Conservation (phyloP, 2,329 filamentous ascomycete genomes). For the Fusarium sarcochroum region DNA sequence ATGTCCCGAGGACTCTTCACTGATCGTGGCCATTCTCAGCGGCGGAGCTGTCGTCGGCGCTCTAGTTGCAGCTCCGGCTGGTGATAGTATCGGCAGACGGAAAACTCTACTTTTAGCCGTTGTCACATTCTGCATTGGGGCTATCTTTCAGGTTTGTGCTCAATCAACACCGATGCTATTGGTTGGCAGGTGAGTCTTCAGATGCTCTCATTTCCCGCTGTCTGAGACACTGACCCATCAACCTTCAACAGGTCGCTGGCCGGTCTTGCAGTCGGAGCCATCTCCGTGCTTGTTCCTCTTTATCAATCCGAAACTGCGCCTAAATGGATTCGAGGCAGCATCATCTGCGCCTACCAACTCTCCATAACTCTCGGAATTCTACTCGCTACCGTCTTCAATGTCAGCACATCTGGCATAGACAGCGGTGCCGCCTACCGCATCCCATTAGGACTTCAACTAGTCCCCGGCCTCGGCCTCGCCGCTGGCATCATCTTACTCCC, state of each 20-base stretch:
- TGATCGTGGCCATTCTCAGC: constrained; percentile 86
- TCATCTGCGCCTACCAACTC: constrained; percentile 82
- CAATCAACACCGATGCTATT: constrained; percentile 72
- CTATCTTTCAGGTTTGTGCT: constrained; percentile 79
- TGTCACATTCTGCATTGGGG: constrained; percentile 77
- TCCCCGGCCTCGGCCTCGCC: constrained; percentile 79
- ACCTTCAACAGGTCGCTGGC: constrained; percentile 70
- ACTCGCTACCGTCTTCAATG: constrained; percentile 77
- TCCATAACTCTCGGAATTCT: constrained; percentile 82
- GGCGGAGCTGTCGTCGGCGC: constrained; percentile 84
- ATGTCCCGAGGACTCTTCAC: constrained; percentile 73
- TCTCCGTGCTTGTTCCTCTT: constrained; percentile 81
- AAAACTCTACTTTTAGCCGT: constrained; percentile 76
- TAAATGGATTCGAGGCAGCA: constrained; percentile 84
- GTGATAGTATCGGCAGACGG: constrained; percentile 79
- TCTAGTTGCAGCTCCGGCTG: constrained; percentile 77
- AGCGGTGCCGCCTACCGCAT: constrained; percentile 78
- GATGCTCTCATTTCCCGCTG: not conserved
- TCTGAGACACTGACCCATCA: constrained; percentile 17
- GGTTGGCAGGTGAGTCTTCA: constrained; percentile 69
- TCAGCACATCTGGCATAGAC: constrained; percentile 71
- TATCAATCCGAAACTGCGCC: constrained; percentile 88
- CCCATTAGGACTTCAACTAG: constrained; percentile 81
- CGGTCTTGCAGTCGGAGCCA: constrained; percentile 78
- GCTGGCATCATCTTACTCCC: constrained; percentile 79